A percentile compares a stretch with the other conserved stretches of the same genome.
Evolutionary conservation across 2,329 filamentous ascomycete genomes (phyloP).

Genomic region (Aspergillus udagawae): DNA sequence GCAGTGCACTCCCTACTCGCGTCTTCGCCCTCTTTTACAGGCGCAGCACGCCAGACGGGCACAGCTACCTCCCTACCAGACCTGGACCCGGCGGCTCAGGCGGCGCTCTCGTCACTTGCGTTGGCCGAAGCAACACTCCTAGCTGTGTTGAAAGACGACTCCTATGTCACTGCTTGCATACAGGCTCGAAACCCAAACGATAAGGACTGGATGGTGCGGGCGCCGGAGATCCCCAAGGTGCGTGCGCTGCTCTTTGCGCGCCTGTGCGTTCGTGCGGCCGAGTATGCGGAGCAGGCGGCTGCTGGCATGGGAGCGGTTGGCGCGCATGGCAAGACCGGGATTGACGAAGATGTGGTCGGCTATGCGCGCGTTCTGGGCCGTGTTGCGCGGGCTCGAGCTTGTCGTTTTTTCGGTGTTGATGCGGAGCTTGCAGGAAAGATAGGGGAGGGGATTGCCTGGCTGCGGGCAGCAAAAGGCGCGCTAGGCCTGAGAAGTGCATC

Average conservation of each 20-base stretch:
- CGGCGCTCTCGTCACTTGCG: slow-evolving; percentile 53
- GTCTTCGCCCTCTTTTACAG: slow-evolving; percentile 45
- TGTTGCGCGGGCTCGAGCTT: slow-evolving; percentile 77
- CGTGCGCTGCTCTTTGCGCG: slow-evolving; percentile 83
- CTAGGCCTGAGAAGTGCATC: slow-evolving; percentile 59
- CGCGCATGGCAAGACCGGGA: slow-evolving; percentile 23
- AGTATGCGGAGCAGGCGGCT: slow-evolving; percentile 74
- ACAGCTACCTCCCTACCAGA: slow-evolving; percentile 36
- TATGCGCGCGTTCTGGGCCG: slow-evolving; percentile 74
- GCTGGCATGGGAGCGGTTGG: slow-evolving; percentile 45
- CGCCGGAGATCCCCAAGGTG: slow-evolving; percentile 82
- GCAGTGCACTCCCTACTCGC: slow-evolving; percentile 72
- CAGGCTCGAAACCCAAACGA: slow-evolving; percentile 78
- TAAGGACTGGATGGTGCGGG: slow-evolving; percentile 94
- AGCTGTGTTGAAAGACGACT: slow-evolving; percentile 89
- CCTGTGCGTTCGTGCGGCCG: slow-evolving; percentile 79
- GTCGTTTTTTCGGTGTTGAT: slow-evolving; percentile 85
- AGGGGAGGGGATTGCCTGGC: slow-evolving; percentile 82
- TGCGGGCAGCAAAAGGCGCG: slow-evolving; percentile 71
- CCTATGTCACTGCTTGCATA: slow-evolving; percentile 77
- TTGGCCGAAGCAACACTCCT: slow-evolving; percentile 86
- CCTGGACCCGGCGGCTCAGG: slow-evolving; percentile 42
- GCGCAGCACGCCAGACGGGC: slow-evolving; percentile 25
- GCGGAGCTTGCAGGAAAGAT: slow-evolving; percentile 77
- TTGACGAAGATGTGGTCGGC: slow-evolving; percentile 63